Evolutionary conservation across 805 yeast genomes (phyloP).

Genomic region (Nematodospora valgi): DNA sequence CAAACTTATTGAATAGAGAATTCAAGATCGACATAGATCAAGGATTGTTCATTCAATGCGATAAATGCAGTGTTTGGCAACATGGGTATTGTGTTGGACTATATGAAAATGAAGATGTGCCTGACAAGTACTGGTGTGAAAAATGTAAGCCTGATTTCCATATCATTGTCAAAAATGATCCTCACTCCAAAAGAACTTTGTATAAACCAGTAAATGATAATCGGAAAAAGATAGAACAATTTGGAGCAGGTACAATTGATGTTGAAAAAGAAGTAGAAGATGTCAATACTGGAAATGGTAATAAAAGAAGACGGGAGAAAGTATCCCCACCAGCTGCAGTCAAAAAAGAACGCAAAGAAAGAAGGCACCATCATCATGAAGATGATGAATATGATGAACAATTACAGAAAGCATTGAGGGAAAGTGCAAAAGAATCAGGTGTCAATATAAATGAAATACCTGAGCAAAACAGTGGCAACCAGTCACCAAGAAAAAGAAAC

Average conservation of each 20-base stretch:
- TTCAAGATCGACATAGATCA: slow-evolving; percentile 41
- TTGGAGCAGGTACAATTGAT: slow-evolving; percentile 13
- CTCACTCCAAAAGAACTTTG: slow-evolving; percentile 24
- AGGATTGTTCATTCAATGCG: slow-evolving; percentile 81
- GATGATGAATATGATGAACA: slow-evolving; percentile 39
- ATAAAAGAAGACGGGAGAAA: slow-evolving; percentile 12
- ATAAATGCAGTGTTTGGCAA: slow-evolving; percentile 93
- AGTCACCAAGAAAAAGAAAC: slow-evolving; percentile 5
- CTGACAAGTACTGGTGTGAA: slow-evolving; percentile 96
- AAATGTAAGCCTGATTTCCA: slow-evolving; percentile 84
- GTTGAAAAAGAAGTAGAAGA: slow-evolving; percentile 11
- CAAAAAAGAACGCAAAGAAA: slow-evolving; percentile 25
- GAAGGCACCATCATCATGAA: slow-evolving; percentile 29
- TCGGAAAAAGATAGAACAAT: slow-evolving; percentile 29
- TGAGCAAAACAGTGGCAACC: slow-evolving; percentile 6
- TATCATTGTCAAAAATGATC: slow-evolving; percentile 33
- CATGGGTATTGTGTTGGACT: slow-evolving; percentile 96
- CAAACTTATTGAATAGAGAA: slow-evolving; percentile 24
- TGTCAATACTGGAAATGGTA: neutral
- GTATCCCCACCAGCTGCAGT: slow-evolving; percentile 12
- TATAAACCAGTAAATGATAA: slow-evolving; percentile 41
- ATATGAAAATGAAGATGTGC: slow-evolving; percentile 66
- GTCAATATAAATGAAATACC: slow-evolving; percentile 4
- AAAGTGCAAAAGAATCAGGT: slow-evolving; percentile 47
- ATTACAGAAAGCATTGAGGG: slow-evolving; percentile 49